phyloP scores from a whole-genome alignment of 805 yeast species.

The Ogataea degrootiae region DNA sequence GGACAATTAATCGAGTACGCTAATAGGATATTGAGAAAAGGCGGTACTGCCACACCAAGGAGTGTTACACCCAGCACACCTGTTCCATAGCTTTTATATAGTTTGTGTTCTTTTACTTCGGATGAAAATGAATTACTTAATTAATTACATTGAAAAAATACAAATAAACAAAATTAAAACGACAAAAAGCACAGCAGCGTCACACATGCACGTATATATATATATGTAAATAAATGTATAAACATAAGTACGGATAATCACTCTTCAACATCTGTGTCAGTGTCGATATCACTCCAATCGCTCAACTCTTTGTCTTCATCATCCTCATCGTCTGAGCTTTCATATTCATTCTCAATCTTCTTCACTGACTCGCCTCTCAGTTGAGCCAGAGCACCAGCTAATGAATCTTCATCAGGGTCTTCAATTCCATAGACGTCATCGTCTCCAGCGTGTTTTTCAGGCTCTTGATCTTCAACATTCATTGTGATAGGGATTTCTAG shows the following conservation, averaged over 20 bases:
- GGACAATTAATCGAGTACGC: conserved; percentile 90
- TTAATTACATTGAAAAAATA: too few relatives aligned
- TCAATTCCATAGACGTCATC: conserved; percentile 53
- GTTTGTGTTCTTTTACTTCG: too few relatives aligned
- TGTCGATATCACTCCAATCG: conserved; percentile 49
- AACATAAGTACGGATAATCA: too few relatives aligned
- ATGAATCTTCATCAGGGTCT: conserved; percentile 68
- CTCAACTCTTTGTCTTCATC: conserved; percentile 17
- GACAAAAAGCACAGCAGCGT: neutral
- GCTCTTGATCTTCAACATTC: conserved; percentile 62
- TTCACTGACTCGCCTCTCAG: conserved; percentile 58
- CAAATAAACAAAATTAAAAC: too few relatives aligned
- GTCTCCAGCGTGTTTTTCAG: conserved; percentile 29
- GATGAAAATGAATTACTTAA: too few relatives aligned
- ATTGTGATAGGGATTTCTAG: conserved; percentile 64
- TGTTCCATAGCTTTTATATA: neutral
- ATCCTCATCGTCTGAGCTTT: conserved; percentile 29
- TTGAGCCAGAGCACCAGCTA: conserved; percentile 72
- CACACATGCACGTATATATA: too few relatives aligned
- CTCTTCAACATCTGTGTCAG: conserved; percentile 62
- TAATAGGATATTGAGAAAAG: conserved; percentile 47
- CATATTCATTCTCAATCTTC: conserved; percentile 37
- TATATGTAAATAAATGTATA: too few relatives aligned
- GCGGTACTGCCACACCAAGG: conserved; percentile 7
- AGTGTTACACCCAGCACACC: conserved; percentile 8